Evolutionary conservation across 305 asterid species (phyloP), one percentile per base, ranked within the genome.

Genomic region (Fraxinus baroniana): DNA sequence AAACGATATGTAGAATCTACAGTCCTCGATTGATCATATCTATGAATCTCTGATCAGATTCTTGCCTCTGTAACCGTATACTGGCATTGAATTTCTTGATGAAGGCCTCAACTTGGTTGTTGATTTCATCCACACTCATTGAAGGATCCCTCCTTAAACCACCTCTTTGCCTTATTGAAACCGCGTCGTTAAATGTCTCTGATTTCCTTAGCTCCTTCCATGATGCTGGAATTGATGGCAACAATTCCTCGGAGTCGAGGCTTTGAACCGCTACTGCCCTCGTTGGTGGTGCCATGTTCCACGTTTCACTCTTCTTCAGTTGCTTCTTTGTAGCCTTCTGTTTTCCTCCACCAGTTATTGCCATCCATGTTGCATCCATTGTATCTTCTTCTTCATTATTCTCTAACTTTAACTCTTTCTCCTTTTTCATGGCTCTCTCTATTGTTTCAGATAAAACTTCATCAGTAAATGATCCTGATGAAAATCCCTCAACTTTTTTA

Each of bases 351-450:
- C 84, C 88, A 0, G 62, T 83, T 55, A 91, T 91, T 10, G 91
- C 86, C 78, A 49, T 79, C 94, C 94, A 91, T 2, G 94, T 88
- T 0, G 93, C 89, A 28, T 89, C 94, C 83, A 91, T 82, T 4
- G 91, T 86, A 81, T 86, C 85, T 7, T 84, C 84, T 44, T 81
- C 39, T 70, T 78, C 28, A 7, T 76, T 15, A 30, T 41, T 32
- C 1, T 32, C 64, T 70, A 68, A 28, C 2, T 12, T 73, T 6
- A 39, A 6, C 74, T 52, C 20, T 5, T 46, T 46, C 5, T 80
- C 78, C 13, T 57, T 46, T 60, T 49, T 81, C 7, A 26, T 37
- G 30, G 15, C 30, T 46, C 57, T 46, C 57, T 46, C 62, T 52
- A 52, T 17, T 0, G 62, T 17, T 52, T 52, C 62, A 52, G 62